A percentile compares a stretch with the other conserved stretches of the same genome.
These are phyloP conservation scores for Pythium volutum DNA, from an alignment of 352 stramenopile species.

Conservation along the genomic window DNA sequence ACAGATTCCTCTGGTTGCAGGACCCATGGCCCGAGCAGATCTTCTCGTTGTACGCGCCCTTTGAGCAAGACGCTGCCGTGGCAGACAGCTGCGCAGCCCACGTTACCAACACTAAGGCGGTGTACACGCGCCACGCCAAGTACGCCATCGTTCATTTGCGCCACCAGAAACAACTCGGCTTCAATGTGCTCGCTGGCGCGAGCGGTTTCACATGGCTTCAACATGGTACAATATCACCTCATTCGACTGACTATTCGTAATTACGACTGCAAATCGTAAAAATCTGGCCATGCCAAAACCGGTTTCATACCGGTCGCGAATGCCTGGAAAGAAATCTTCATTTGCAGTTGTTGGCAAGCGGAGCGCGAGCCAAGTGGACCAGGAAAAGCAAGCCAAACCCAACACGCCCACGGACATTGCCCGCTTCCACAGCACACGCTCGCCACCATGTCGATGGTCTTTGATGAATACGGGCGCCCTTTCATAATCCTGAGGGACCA, in stretches of 20 bases:
- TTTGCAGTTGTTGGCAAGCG: slow-evolving; percentile 27
- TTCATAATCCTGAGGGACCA: slow-evolving; percentile 99
- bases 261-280: slow-evolving; percentile 5
- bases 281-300: slow-evolving; percentile 3
- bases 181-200: too few relatives aligned
- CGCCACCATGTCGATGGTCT: slow-evolving; percentile 88
- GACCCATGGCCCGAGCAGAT: slow-evolving; percentile 58
- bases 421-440: background rate
- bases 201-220: slow-evolving; percentile 26
- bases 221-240: slow-evolving; percentile 8
- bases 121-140: background rate
- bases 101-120: background rate
- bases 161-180: background rate
- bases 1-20: slow-evolving; percentile 48
- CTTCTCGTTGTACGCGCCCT: slow-evolving; percentile 43
- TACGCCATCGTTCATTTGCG: background rate
- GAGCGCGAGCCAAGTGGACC: slow-evolving; percentile 15
- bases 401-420: background rate
- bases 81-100: background rate
- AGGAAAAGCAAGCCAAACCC: background rate
- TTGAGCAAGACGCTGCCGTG: slow-evolving; percentile 32
- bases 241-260: slow-evolving; percentile 7
- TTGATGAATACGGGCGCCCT: slow-evolving; percentile 99
- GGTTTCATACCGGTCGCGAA: slow-evolving; percentile 19
- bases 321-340: slow-evolving; percentile 30